Evolutionary conservation across 179 eudicot species (phyloP).

Genomic region (Patellifolia procumbens): DNA sequence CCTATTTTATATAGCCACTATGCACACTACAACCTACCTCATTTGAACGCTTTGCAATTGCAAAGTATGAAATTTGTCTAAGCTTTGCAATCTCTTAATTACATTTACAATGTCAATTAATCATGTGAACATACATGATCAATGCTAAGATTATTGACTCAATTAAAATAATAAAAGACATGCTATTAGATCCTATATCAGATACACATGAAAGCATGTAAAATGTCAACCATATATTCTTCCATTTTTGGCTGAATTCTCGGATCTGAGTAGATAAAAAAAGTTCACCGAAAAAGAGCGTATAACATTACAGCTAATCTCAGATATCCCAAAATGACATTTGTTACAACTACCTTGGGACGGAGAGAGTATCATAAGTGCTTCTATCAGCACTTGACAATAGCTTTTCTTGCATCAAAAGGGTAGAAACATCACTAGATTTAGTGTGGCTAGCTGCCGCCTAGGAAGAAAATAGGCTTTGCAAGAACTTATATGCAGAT

Average conservation of each 20-base stretch:
- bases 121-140: background rate
- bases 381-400: background rate
- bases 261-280: too few species aligned
- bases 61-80: background rate
- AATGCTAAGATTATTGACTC: background rate
- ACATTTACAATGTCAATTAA: background rate
- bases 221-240: background rate
- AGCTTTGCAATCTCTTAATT: background rate
- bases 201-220: background rate
- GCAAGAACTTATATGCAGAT: slow-evolving; percentile 6
- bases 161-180: background rate
- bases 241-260: too few species aligned
- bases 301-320: too few species aligned
- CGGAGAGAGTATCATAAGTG: background rate
- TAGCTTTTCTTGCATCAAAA: background rate
- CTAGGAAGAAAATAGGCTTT: background rate
- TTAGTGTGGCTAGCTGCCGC: background rate
- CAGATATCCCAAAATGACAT: too few species aligned
- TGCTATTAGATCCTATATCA: background rate
- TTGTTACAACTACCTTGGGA: too few species aligned
- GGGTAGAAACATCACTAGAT: background rate
- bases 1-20: too few species aligned
- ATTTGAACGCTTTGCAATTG: slow-evolving; percentile 2
- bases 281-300: too few species aligned
- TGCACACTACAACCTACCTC: background rate